Base-by-base conservation (phyloP, 1,284 basidiomycete species). In the Peniophora sp. region DNA sequence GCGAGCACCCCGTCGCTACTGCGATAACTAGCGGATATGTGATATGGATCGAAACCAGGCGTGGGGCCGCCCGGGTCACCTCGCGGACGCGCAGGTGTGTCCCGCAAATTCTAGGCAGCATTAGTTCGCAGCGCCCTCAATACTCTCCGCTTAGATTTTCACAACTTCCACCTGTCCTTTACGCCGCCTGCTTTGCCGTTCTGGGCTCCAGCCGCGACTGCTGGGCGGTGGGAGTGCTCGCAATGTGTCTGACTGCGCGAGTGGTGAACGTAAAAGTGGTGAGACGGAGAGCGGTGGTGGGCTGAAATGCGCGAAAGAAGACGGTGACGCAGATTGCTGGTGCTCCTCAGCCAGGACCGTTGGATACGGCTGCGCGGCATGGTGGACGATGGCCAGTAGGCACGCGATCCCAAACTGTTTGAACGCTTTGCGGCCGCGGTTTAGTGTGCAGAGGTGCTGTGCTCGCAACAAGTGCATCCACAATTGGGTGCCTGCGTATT, bases 331-430 rank as follows among this genome's bases (percentile, higher is more conserved):
- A 52, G 54, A 38, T 35, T 56, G 20, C 47, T 56, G 22, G 43
- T 56, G 22, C 49, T 53, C 12, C 50, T 56, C 48, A 56, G 49
- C 46, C 54, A 53, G 23, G 52, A 56, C 22, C 52, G 52, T 17
- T 53, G 52, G 54, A 27, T 54, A 9, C 45, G 54, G 14, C 45
- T 56, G 41, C 39, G 47, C 2, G 54, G 54, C 8, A 16, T 17
- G 20, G 49, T 53, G 12, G 39, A 52, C 47, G 54, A 55, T 32
- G 49, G 52, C 8, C 52, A 53, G 44, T 51, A 49, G 49, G 19
- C 45, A 19, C 32, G 24, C 22, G 38, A 41, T 5, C 38, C 19
- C 38, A 20, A 5, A 16, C 16, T 5, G 5, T 5, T 41, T 6
- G 38, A 41, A 16, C 6, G 38, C 16, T n/a, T 41, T 6, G 38